Base-by-base conservation (phyloP, 2,329 filamentous ascomycete genomes). In the Cryphonectria parasitica region DNA sequence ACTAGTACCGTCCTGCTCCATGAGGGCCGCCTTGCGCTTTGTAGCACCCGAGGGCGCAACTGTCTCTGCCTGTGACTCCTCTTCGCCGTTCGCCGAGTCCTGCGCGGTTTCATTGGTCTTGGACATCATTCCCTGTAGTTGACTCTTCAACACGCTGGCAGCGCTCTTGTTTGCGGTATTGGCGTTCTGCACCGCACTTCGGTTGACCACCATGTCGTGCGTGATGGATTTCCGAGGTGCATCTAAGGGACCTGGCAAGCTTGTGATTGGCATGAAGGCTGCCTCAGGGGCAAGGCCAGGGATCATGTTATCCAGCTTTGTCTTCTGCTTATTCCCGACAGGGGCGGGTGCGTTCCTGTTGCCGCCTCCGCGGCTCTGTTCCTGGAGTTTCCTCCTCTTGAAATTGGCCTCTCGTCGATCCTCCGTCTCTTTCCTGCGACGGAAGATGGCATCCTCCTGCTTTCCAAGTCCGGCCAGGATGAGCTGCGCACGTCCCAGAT, bases 391-490 rank as follows among this genome's bases (percentile, higher is more conserved):
- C 72, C 94, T 88, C 74, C 94, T 86, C 82, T 95, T 94, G 74
- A 90, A 88, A 75, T 91, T 91, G 54, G 93, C 93, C 75, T 95
- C 92, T 72, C 91, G 90, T 73, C 92, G 89, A 71, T 98, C 93
- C 73, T 98, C 95, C 1, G 89, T 89, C 79, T 98, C 92, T 78
- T 94, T 93, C 75, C 97, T 89, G 73, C 94, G 90, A 76, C 90
- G 90, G 82, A 99, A 99, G 70, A 99, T 99, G 19, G 90, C 90
- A 79, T 97, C 93, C 83, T 99, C 96, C 80, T 97, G 94, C 79
- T 92, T 95, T 1, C 94, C 96, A 28, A 99, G 86, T 1, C 94
- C 95, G 76, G 92, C 87, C 64, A 99, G 84, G 77, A 99, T 98
- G 75, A 91, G 86, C 78, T 99, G 96, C 13, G 94, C 95, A 76